Base-by-base conservation (phyloP, 441 rosid genomes). In the Adansonia grandidieri region DNA sequence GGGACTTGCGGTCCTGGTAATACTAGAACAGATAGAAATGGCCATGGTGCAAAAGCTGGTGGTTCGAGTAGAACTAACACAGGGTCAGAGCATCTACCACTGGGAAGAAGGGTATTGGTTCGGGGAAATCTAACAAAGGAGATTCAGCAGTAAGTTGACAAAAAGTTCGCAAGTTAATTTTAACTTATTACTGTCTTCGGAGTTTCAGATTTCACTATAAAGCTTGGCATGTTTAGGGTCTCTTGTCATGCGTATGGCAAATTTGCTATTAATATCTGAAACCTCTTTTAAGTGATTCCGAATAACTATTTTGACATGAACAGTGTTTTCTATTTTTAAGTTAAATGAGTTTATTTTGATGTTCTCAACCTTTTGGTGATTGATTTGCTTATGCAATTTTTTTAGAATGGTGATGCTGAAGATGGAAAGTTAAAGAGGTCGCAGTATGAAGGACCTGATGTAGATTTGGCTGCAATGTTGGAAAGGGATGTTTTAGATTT, bases 401-500 rank as follows among this genome's bases (percentile, higher is more conserved):
- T 79, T 75, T 32, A 93, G 99, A 96, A 90, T 86, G 94, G 95
- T 19, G 98, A 93, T 79, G 88, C 85, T 83, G 98, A 94, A 84
- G 99, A 94, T 57, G 99, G 97, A 64, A 96, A 94, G 84, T 80
- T 90, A 9, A 96, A 89, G 87, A 91, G 82, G 86, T 86, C 80
- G 73, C 91, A 93, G 78, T 94, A 96, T 73, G 99, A 96, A 84
- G 99, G 98, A 71, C 98, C 99, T 80, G 99, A 96, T 86, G 89
- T 88, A 56, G 98, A 96, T 74, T 88, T 96, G 87, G 99, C 99
- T 65, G 99, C 85, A 58, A 96, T 96, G 98, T 92, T 96, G 84
- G 99, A 94, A 87, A 90, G 99, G 88, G 99, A 96, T 90, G 98
- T 96, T 80, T 81, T 96, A 88, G 99, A 96, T 88, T 75, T 89